These are phyloP conservation scores for Graphilbum sp. DNA, from an alignment of 2,329 filamentous ascomycete species.

Conservation along the genomic window DNA sequence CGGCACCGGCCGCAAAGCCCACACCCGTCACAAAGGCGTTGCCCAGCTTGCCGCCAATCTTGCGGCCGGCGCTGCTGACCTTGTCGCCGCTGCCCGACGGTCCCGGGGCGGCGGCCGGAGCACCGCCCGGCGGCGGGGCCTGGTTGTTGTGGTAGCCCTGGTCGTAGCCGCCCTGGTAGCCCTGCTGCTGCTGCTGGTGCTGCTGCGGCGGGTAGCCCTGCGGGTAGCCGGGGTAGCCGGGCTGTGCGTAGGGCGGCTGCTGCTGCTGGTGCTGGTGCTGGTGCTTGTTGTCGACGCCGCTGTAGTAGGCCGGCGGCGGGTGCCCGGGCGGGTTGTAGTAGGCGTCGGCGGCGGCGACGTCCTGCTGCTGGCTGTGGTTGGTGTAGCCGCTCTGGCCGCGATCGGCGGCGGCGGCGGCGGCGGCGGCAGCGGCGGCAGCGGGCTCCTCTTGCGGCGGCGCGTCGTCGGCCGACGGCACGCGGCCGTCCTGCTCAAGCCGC, in stretches of 20 bases:
- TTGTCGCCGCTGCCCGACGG: constrained; percentile 37
- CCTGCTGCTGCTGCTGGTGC: constrained; percentile 22
- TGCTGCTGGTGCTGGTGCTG: not conserved
- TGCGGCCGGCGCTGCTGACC: constrained; percentile 65
- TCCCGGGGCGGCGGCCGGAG: constrained; percentile 39
- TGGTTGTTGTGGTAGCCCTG: not conserved
- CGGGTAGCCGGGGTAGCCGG: constrained; percentile 27
- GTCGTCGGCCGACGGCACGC: constrained; percentile 3
- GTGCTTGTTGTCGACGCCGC: not conserved
- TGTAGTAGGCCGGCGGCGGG: constrained; percentile 6
- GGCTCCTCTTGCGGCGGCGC: not conserved
- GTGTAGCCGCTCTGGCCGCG: constrained; percentile 2
- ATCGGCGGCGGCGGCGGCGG: constrained; percentile 14
- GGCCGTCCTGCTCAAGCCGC: constrained; percentile 6
- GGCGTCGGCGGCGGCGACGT: constrained; percentile 5
- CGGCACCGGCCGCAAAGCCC: constrained; percentile 76
- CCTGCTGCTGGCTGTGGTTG: constrained; percentile 11
- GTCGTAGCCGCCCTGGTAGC: constrained; percentile 12
- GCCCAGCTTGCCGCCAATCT: constrained; percentile 90
- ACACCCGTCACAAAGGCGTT: constrained; percentile 78
- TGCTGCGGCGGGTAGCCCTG: constrained; percentile 18
- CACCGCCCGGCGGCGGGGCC: constrained; percentile 11
- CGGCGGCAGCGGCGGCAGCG: not conserved
- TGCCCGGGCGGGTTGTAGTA: not conserved
- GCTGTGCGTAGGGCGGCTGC: not conserved